These are phyloP conservation scores for Yarrowia sp. DNA, from an alignment of 805 yeast genomes.

Conservation along the genomic window DNA sequence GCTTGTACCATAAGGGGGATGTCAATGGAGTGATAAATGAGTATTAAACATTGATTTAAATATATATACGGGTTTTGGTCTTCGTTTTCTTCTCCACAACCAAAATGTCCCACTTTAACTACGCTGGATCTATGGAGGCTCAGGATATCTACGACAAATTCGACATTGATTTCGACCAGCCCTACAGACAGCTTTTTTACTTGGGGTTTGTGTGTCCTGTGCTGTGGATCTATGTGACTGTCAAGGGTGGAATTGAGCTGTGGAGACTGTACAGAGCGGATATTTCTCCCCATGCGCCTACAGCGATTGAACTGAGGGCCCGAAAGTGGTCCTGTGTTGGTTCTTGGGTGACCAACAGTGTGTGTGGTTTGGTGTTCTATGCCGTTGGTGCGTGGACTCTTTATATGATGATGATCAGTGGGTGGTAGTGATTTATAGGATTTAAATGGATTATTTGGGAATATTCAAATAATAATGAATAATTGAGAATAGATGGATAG, in stretches of 20 bases:
- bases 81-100: background rate
- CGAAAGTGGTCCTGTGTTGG: background rate
- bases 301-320: background rate
- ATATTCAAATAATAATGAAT: background rate
- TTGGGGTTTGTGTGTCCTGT: background rate
- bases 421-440: background rate
- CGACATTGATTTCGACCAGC: constrained; percentile 7
- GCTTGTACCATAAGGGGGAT: background rate
- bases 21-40: background rate
- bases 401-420: constrained; percentile 6
- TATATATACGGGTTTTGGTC: background rate
- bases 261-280: background rate
- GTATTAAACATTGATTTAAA: no score
- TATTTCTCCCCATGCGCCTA: constrained; percentile 9
- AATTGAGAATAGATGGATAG: no score
- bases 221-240: background rate
- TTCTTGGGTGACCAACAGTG: background rate
- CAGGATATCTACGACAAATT: constrained; percentile 20
- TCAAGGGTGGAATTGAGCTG: background rate
- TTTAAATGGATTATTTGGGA: background rate
- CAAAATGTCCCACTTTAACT: constrained; percentile 1
- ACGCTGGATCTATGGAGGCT: constrained; percentile 18
- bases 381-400: background rate
- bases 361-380: constrained; percentile 13
- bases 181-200: background rate